Percentiles rank a stretch among this genome's conserved stretches.
Conservation (phyloP, 805 yeast genomes). For the Zygotorulaspora sp. region DNA sequence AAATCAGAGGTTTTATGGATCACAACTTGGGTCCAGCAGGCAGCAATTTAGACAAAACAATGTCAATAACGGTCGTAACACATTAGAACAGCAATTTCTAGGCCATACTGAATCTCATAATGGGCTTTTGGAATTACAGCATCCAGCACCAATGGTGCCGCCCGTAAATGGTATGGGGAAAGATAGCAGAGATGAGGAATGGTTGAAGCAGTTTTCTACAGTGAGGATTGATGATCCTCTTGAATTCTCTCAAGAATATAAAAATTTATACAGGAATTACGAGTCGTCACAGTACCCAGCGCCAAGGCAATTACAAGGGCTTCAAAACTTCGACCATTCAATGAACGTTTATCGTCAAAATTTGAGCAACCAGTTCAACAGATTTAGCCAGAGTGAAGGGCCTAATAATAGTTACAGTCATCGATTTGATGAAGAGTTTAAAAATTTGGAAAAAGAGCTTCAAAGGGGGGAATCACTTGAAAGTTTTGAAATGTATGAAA, state of each 20-base stretch:
- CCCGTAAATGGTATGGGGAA: slow-evolving; percentile 1
- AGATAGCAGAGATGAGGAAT: slow-evolving; percentile 3
- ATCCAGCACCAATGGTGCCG: slow-evolving; percentile 5
- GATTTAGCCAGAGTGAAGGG: not conserved
- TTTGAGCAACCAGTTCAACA: not conserved
- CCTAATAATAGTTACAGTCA: slow-evolving; percentile 1
- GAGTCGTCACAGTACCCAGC: slow-evolving; percentile 11
- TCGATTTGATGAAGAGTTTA: slow-evolving; percentile 23
- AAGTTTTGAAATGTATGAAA: not conserved
- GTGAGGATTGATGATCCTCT: slow-evolving; percentile 30
- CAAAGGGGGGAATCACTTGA: slow-evolving; percentile 5
- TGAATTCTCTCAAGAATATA: slow-evolving; percentile 31
- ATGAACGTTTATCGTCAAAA: not conserved
- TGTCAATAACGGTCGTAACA: slow-evolving; percentile 1
- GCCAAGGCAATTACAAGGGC: not conserved
- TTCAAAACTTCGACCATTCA: not conserved
- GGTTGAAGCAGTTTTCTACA: slow-evolving; percentile 27
- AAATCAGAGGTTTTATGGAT: slow-evolving; percentile 1
- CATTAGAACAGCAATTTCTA: slow-evolving; percentile 5
- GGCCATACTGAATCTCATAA: slow-evolving; percentile 5
- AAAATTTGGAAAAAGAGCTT: slow-evolving; percentile 24
- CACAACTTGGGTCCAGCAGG: not conserved
- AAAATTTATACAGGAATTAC: slow-evolving; percentile 25
- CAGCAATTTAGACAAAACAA: not conserved
- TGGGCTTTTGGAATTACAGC: slow-evolving; percentile 8